Evolutionary conservation across 768 basidiomycete species (phyloP).

Genomic region (Paxillus involutus): DNA sequence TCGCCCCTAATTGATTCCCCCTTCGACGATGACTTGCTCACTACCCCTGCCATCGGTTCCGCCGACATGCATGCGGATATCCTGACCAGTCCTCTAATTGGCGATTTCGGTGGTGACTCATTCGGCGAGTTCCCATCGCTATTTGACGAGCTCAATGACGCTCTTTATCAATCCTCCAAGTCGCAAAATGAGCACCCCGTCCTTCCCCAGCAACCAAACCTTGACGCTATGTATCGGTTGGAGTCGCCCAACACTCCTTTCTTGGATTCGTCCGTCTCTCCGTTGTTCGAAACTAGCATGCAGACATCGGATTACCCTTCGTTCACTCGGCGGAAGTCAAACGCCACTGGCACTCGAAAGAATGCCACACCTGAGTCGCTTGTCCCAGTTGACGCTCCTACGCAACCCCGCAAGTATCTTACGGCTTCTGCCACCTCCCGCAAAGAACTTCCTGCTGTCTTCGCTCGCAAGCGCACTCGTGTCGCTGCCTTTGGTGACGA

Average conservation of each 20-base stretch:
- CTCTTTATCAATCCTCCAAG: constrained; percentile 18
- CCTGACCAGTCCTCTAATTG: constrained; percentile 42
- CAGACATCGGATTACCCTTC: constrained; percentile 14
- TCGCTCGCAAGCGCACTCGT: constrained; percentile 60
- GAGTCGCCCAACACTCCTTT: constrained; percentile 50
- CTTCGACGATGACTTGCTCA: constrained; percentile 44
- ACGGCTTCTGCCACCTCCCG: constrained; percentile 74
- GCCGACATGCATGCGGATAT: constrained; percentile 37
- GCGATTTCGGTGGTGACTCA: constrained; percentile 33
- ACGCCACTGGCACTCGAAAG: constrained; percentile 69
- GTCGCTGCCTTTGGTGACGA: constrained; percentile 49
- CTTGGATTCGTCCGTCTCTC: constrained; percentile 39
- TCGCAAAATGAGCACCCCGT: constrained; percentile 8
- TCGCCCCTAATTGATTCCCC: constrained; percentile 49
- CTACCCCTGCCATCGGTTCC: constrained; percentile 41
- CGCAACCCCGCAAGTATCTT: constrained; percentile 73
- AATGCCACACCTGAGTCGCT: constrained; percentile 64
- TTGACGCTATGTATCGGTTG: constrained; percentile 44
- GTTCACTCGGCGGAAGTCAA: constrained; percentile 32
- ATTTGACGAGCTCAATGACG: constrained; percentile 22
- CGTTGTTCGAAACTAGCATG: constrained; percentile 15
- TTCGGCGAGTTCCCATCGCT: constrained; percentile 34
- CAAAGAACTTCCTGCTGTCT: constrained; percentile 74
- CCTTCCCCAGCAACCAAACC: constrained; percentile 20
- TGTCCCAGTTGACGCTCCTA: constrained; percentile 75